Evolutionary conservation across 2,329 filamentous ascomycete species (phyloP), one percentile per base, ranked within the genome.

Genomic region (Fusarium penzigii): DNA sequence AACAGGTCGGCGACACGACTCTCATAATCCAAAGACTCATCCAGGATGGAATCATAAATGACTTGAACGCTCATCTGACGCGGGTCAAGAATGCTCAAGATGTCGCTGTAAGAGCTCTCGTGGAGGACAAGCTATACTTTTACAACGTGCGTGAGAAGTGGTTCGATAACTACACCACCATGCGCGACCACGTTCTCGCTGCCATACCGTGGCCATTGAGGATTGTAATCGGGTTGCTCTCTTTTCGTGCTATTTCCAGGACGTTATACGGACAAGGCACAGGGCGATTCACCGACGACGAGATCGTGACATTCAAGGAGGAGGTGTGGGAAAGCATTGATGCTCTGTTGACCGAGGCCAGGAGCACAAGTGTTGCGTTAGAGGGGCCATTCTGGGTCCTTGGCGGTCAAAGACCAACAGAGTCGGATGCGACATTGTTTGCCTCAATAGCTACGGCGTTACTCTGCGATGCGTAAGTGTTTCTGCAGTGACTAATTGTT

Each of bases 61-160:
- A 86, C 53, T 57, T 87, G 12, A 84, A 84, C 39, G 48, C 46
- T 2, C 4, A 17, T 2, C 59, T 86, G 2, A 62, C 68, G 0
- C 65, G 72, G 0, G 56, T 61, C 0, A 65, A 77, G 17, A 72
- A 64, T 39, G 75, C 77, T 0, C 67, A 75, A 1, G 83, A 87
- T 64, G 62, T 83, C 9, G 79, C 75, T 0, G 53, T 86, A 2
- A 68, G 77, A 14, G 77, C 81, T 0, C 58, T 87, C 46, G 53
- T 87, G 20, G 84, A 87, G 67, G 83, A 87, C 17, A 84, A 80
- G 64, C 56, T 84, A 13, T 82, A 80, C 61, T 86, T 86, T 56
- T 83, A 78, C 52, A 71, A 79, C 74, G 65, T 56, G 1, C 72
- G 74, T 39, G 84, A 87, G 68, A 72, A 76, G 54, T 87, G 84